phyloP scores from a whole-genome alignment of 805 yeast genomes.

The Myxozyma kluyveri region DNA sequence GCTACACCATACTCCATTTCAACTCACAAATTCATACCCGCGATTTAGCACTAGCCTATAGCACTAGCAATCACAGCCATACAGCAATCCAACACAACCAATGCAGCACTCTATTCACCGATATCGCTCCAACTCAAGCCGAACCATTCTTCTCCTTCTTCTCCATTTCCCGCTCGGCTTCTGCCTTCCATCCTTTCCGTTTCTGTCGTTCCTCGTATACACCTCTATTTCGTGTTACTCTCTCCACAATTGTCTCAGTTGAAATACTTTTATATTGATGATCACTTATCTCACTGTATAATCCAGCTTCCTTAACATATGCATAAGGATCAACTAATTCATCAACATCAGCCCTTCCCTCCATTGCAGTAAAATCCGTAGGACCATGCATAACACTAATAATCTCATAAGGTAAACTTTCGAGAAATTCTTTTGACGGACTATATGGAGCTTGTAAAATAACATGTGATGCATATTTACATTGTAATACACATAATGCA shows the following conservation, averaged over 20 bases:
- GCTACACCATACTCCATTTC: too few relatives aligned
- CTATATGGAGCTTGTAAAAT: slow-evolving; percentile 65
- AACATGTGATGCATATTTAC: slow-evolving; percentile 54
- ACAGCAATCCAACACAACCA: not conserved
- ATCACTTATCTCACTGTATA: slow-evolving; percentile 46
- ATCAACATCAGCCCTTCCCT: not conserved
- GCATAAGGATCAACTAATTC: slow-evolving; percentile 40
- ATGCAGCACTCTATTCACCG: not conserved
- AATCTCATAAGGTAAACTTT: slow-evolving; percentile 36
- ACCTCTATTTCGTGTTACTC: slow-evolving; percentile 67
- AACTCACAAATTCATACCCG: too few relatives aligned
- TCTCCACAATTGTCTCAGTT: slow-evolving; percentile 65
- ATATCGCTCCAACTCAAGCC: not conserved
- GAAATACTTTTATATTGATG: slow-evolving; percentile 66
- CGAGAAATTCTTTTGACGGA: slow-evolving; percentile 46
- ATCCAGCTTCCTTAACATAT: slow-evolving; percentile 37
- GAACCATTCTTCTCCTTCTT: not conserved
- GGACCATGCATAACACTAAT: slow-evolving; percentile 58
- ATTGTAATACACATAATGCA: slow-evolving; percentile 81
- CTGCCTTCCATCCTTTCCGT: slow-evolving; percentile 79
- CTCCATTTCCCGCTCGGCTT: slow-evolving; percentile 43
- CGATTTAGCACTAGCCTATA: too few relatives aligned
- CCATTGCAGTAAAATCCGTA: slow-evolving; percentile 36
- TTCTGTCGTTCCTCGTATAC: slow-evolving; percentile 83
- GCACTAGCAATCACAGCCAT: not conserved